Evolutionary conservation across 345 rosid species (phyloP).

Genomic region (Arabidopsis suecica): DNA sequence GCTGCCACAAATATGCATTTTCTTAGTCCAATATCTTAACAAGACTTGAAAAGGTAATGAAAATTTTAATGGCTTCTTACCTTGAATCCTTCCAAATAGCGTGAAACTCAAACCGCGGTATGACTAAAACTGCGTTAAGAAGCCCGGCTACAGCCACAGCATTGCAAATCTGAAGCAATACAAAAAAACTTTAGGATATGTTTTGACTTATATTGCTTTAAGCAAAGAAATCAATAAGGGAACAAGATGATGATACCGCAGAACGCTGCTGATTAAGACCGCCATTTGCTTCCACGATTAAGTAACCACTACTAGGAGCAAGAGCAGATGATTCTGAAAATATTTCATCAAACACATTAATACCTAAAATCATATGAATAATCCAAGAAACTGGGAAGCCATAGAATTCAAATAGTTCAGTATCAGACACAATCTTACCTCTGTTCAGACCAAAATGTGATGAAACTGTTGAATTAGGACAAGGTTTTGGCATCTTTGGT

Average conservation of each 20-base stretch:
- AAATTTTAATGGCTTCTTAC: constrained; percentile 43
- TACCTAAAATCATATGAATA: not conserved
- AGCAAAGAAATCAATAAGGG: not conserved
- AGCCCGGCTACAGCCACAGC: constrained; percentile 98
- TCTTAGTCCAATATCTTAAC: not conserved
- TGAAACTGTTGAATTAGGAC: constrained; percentile 58
- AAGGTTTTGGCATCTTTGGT: constrained; percentile 75
- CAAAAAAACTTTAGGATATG: constrained; percentile 4
- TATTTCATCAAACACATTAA: constrained; percentile 16
- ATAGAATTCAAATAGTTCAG: not conserved
- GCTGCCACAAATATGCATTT: constrained; percentile 55
- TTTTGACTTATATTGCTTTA: not conserved
- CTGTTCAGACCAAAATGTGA: constrained; percentile 45
- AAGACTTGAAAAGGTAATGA: not conserved
- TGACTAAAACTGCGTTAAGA: constrained; percentile 77
- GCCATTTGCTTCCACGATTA: constrained; percentile 89
- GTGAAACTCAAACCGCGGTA: constrained; percentile 81
- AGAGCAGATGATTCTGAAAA: constrained; percentile 56
- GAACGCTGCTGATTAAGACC: constrained; percentile 99
- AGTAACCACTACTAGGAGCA: constrained; percentile 65
- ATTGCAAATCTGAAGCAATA: constrained; percentile 73
- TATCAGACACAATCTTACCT: constrained; percentile 46
- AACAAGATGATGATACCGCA: constrained; percentile 58
- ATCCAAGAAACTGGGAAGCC: constrained; percentile 33
- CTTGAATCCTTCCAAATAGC: constrained; percentile 92